phyloP scores from a whole-genome alignment of 495 filamentous ascomycete species.

The Xylaria scruposa region DNA sequence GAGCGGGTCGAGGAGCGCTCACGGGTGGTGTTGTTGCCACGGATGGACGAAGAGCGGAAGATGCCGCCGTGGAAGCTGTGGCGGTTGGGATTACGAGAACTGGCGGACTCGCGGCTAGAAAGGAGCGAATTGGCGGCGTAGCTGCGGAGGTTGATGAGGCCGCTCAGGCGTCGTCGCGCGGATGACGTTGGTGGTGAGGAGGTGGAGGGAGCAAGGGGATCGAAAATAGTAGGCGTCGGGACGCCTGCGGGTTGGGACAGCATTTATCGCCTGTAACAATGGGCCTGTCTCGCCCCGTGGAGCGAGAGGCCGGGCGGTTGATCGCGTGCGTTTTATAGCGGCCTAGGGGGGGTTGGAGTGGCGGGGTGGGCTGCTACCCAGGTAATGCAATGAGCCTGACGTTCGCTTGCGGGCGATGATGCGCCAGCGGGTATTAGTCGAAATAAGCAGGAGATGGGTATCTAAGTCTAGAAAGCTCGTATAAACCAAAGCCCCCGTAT shows the following conservation, averaged over 20 bases:
- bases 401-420: neutral
- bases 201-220: slow-evolving; percentile 32
- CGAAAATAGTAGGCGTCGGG: slow-evolving; percentile 24
- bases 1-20: slow-evolving; percentile 2
- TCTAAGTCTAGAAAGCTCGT: slow-evolving; percentile 2
- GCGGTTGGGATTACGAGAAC: slow-evolving; percentile 31
- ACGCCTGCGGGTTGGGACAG: slow-evolving; percentile 24
- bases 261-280: slow-evolving; percentile 23
- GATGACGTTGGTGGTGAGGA: slow-evolving; percentile 54
- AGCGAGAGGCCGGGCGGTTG: slow-evolving; percentile 20
- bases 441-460: slow-evolving; percentile 3
- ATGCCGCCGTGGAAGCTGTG: slow-evolving; percentile 29
- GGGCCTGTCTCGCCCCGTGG: slow-evolving; percentile 9
- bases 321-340: slow-evolving; percentile 23
- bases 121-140: slow-evolving; percentile 51
- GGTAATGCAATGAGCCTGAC: neutral
- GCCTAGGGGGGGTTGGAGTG: slow-evolving; percentile 1
- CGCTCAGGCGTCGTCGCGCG: slow-evolving; percentile 64
- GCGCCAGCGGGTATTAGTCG: slow-evolving; percentile 5
- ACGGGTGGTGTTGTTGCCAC: slow-evolving; percentile 14
- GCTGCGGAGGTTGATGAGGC: slow-evolving; percentile 75
- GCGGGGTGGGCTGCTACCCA: slow-evolving; percentile 15
- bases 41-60: slow-evolving; percentile 21
- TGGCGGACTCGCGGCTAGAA: slow-evolving; percentile 51
- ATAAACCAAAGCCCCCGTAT: slow-evolving; percentile 4